phyloP scores from a whole-genome alignment of 805 yeast genomes.

The Ogataea nonfermentans region DNA sequence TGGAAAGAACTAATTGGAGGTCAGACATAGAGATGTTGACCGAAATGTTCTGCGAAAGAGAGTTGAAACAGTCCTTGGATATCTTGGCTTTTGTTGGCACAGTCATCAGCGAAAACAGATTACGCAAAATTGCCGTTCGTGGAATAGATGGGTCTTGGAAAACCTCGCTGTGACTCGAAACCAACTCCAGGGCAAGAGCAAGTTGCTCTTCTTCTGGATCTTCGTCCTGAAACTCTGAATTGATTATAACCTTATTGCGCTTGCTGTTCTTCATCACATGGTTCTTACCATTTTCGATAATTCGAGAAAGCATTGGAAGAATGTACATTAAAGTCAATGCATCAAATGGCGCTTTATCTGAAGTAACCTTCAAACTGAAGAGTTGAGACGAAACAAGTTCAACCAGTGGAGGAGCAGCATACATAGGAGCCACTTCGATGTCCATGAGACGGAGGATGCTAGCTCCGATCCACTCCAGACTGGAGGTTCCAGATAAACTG shows the following conservation, averaged over 20 bases:
- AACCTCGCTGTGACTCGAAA: conserved; percentile 64
- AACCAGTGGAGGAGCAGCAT: conserved; percentile 48
- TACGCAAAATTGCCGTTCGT: conserved; percentile 58
- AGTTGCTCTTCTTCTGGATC: conserved; percentile 88
- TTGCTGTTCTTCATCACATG: conserved; percentile 52
- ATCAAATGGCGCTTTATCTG: conserved; percentile 73
- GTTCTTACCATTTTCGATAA: conserved; percentile 62
- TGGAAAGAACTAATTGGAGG: conserved; percentile 53
- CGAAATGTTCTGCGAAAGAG: conserved; percentile 75
- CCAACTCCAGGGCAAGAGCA: conserved; percentile 69
- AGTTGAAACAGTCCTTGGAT: conserved; percentile 78
- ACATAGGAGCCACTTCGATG: conserved; percentile 45
- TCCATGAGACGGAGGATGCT: conserved; percentile 62
- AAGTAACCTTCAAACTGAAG: conserved; percentile 69
- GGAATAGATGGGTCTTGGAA: conserved; percentile 70
- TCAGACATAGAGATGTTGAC: conserved; percentile 57
- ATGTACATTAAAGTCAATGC: conserved; percentile 66
- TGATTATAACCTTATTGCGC: conserved; percentile 45
- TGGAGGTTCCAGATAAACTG: conserved; percentile 47
- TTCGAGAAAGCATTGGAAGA: conserved; percentile 69
- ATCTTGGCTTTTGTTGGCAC: conserved; percentile 76
- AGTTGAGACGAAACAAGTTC: conserved; percentile 63
- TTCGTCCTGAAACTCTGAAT: conserved; percentile 74
- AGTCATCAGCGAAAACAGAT: conserved; percentile 63
- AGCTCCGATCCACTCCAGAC: conserved; percentile 58